A percentile compares a stretch with the other conserved stretches of the same genome.
phyloP scores from a whole-genome alignment of 345 rosid species.

The Aurinia saxatilis region DNA sequence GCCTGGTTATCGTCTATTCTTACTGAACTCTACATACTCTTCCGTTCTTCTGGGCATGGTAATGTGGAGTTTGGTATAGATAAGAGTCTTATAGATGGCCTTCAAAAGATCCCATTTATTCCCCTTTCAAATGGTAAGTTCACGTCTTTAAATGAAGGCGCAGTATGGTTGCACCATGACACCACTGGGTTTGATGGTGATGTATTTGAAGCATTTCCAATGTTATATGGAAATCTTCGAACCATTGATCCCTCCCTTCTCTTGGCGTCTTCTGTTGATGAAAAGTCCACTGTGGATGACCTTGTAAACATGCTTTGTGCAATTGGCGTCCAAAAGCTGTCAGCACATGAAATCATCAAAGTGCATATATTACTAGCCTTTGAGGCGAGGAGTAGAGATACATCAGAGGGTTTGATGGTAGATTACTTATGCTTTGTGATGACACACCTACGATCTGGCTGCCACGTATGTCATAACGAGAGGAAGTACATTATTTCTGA shows the following conservation, averaged over 20 bases:
- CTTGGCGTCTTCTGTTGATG: slow-evolving; percentile 33
- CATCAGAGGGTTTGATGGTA: slow-evolving; percentile 39
- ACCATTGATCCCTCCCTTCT: slow-evolving; percentile 57
- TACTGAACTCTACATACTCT: slow-evolving; percentile 42
- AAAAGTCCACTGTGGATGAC: slow-evolving; percentile 33
- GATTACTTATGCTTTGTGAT: slow-evolving; percentile 83
- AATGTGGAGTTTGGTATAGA: slow-evolving; percentile 29
- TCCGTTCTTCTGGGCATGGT: slow-evolving; percentile 40
- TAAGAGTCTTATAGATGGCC: slow-evolving; percentile 35
- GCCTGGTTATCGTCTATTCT: slow-evolving; percentile 75
- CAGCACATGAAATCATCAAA: slow-evolving; percentile 84
- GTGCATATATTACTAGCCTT: slow-evolving; percentile 69
- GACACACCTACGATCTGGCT: slow-evolving; percentile 73
- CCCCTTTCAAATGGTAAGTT: slow-evolving; percentile 79
- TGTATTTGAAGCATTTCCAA: slow-evolving; percentile 62
- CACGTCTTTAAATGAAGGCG: slow-evolving; percentile 58
- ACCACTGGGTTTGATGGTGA: slow-evolving; percentile 36
- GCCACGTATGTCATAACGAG: slow-evolving; percentile 56
- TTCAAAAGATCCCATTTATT: slow-evolving; percentile 57
- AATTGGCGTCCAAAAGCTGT: slow-evolving; percentile 68
- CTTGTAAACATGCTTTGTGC: slow-evolving; percentile 50
- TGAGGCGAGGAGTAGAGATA: slow-evolving; percentile 30
- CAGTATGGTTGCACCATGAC: slow-evolving; percentile 83
- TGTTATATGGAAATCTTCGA: slow-evolving; percentile 62
- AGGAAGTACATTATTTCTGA: slow-evolving; percentile 55